Evolutionary conservation across 371 early-diverging fungal species (phyloP).

Genomic region (Polyrhizophydium stewartii): DNA sequence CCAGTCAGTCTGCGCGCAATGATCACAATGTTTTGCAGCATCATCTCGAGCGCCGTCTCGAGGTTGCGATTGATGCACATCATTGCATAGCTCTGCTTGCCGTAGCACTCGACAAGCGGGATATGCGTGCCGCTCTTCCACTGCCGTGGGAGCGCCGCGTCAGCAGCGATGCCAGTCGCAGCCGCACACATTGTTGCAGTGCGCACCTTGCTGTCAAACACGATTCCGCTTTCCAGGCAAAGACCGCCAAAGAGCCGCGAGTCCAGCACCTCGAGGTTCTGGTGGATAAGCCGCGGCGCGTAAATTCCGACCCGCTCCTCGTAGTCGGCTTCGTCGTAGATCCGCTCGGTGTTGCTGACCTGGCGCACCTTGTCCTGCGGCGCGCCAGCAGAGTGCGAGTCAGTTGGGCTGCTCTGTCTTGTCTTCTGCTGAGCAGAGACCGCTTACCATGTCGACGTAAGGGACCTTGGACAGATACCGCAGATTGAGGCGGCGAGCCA

Average conservation of each 20-base stretch:
- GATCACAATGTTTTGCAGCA: neutral
- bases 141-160: neutral
- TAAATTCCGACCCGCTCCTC: neutral
- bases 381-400: no score
- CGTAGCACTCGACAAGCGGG: neutral
- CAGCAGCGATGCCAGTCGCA: neutral
- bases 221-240: neutral
- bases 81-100: neutral
- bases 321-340: neutral
- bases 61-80: constrained; percentile 1
- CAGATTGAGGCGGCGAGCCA: neutral
- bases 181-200: no score
- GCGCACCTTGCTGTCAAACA: constrained; percentile 1
- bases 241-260: neutral
- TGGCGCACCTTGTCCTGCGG: neutral
- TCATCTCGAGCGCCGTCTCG: neutral
- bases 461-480: neutral
- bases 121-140: neutral
- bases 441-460: neutral
- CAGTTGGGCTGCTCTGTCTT: no score
- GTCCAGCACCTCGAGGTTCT: neutral
- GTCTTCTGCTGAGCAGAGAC: no score
- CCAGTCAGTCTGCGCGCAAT: neutral
- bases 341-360: neutral
- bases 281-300: neutral